These are phyloP conservation scores for Nigrospora osmanthi DNA, from an alignment of 2,329 filamentous ascomycete genomes.

Conservation along the genomic window DNA sequence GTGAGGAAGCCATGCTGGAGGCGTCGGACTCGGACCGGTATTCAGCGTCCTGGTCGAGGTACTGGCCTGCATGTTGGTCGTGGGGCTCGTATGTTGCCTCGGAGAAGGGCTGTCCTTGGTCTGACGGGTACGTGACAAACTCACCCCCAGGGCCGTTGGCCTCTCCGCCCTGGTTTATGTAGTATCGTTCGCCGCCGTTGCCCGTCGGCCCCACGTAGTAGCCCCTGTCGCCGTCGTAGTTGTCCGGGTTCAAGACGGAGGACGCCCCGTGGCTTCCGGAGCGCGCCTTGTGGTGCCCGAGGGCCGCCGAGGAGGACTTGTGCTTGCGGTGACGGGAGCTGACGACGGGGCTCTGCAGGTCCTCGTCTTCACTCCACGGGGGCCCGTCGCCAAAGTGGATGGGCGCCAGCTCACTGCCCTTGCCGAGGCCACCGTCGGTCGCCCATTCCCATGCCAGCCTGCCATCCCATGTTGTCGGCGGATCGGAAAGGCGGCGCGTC, in stretches of 20 bases:
- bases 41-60: slow-evolving; percentile 37
- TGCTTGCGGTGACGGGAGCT: slow-evolving; percentile 80
- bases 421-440: slow-evolving; percentile 43
- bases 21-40: slow-evolving; percentile 49
- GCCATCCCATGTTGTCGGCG: slow-evolving; percentile 67
- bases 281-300: slow-evolving; percentile 37
- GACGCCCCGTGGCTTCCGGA: slow-evolving; percentile 28
- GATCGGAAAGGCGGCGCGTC: slow-evolving; percentile 73
- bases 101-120: slow-evolving; percentile 51
- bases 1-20: slow-evolving; percentile 52
- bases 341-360: slow-evolving; percentile 85
- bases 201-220: slow-evolving; percentile 59
- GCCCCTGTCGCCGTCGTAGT: slow-evolving; percentile 54
- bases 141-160: slow-evolving; percentile 72
- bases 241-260: slow-evolving; percentile 36
- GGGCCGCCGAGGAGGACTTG: slow-evolving; percentile 56
- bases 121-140: slow-evolving; percentile 68
- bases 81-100: slow-evolving; percentile 35
- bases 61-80: slow-evolving; percentile 36
- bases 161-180: slow-evolving; percentile 61
- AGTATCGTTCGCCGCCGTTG: slow-evolving; percentile 69
- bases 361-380: slow-evolving; percentile 92
- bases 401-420: slow-evolving; percentile 65
- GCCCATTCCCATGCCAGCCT: slow-evolving; percentile 54
- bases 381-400: slow-evolving; percentile 84